Base-by-base conservation (phyloP, 2,329 filamentous ascomycete genomes). In the Pseudocercospora cruenta region DNA sequence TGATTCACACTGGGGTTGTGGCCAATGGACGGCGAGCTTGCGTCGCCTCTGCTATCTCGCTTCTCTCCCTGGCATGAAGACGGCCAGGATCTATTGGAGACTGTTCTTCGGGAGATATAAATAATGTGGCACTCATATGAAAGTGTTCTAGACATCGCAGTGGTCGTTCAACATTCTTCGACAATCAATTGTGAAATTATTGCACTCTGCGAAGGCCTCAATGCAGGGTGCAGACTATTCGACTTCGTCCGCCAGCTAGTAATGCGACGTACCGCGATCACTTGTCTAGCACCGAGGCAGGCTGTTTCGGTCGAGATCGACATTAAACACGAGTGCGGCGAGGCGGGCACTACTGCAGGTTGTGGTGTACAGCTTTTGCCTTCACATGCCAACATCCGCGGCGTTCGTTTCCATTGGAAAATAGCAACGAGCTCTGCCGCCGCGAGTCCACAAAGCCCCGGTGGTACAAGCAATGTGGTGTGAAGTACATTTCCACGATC, bases 21-120 rank as follows among this genome's bases (percentile, higher is more conserved):
- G 61, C 64, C 64, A 66, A 66, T 66, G 45, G 58, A 31, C 21
- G 54, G 54, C 54, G 54, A 39, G 51, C 51, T 14, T 58, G 54
- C 31, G 28, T 39, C n/a, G 54, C 51, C 51, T 54, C 24, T 28
- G 51, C 24, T 26, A 53, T 53, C 49, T 53, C 49, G 49, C 49
- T 54, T 54, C 51, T 31, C 14, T 54, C 14, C 51, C 9, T 28
- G 51, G 51, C 24, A 26, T n/a, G 21, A 16, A 16, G 12, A 8
- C 21, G 51, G 16, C 51, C 21, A 54, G 51, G 51, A 26, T 54
- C 24, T 19, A 54, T 54, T 54, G 51, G 51, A 16, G 8, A 24
- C 24, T 54, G 51, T 54, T 54, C 24, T n/a, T 28, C 51, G 51
- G 14, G 10, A 12, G 10, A 14, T 14, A 54, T 54, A 54, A 54